phyloP scores from a whole-genome alignment of 208 protist species.

The Trypanosomatidae sp. region DNA sequence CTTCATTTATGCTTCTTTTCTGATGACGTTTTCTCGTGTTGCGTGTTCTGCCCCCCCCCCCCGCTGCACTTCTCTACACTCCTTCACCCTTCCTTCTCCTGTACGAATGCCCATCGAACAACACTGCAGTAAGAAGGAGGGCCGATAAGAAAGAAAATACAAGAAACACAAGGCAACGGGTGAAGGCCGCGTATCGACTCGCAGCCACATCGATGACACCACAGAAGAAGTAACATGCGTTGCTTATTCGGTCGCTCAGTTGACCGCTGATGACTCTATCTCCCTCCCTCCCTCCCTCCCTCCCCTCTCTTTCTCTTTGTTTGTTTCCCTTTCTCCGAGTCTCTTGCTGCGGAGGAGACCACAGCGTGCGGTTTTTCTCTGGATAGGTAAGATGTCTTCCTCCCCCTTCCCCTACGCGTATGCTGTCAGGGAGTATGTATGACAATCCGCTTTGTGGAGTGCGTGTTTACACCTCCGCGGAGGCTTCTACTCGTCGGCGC shows the following conservation, averaged over 20 bases:
- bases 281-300: background rate
- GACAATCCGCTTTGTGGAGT: background rate
- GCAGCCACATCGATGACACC: constrained; percentile 96
- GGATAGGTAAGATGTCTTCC: background rate
- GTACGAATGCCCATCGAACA: background rate
- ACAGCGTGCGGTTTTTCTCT: background rate
- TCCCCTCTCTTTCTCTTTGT: background rate
- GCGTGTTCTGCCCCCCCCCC: background rate
- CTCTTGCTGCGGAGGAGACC: background rate
- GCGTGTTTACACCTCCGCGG: background rate
- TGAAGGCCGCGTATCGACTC: no score
- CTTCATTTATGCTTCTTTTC: background rate
- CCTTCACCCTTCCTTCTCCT: background rate
- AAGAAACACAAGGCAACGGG: no score
- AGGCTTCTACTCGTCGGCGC: background rate
- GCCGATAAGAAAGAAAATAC: background rate
- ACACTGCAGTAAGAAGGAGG: background rate
- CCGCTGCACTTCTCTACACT: background rate
- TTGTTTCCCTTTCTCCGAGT: background rate
- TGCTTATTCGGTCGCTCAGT: background rate
- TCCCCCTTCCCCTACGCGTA: background rate
- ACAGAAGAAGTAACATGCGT: constrained; percentile 15
- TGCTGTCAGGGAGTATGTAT: background rate
- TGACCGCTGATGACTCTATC: background rate
- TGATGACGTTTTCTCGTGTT: background rate